Conservation (phyloP, 1,284 basidiomycete genomes). For the Microbotryum lychnidis-dioicae region DNA sequence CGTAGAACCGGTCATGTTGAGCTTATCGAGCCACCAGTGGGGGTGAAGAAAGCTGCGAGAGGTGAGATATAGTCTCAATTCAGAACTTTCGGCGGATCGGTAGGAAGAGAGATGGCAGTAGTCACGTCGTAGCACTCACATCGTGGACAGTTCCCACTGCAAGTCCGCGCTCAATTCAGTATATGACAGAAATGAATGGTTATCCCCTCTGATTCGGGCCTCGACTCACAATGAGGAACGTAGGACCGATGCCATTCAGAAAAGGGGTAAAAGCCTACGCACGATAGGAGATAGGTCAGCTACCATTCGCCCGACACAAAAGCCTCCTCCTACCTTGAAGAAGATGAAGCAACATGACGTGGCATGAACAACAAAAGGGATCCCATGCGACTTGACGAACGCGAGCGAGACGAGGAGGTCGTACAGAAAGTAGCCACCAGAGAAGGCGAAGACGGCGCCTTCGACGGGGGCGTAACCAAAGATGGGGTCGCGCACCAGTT, state of each 20-base stretch:
- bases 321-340: constrained; percentile 4
- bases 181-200: not conserved
- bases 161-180: constrained; percentile 19
- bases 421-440: constrained; percentile 12
- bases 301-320: not conserved
- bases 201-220: no score
- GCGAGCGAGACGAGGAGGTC: constrained; percentile 35
- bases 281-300: constrained; percentile 34
- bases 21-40: constrained; percentile 43
- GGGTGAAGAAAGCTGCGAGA: constrained; percentile 39
- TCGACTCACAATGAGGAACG: constrained; percentile 22
- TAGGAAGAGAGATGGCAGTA: not conserved
- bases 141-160: constrained; percentile 31
- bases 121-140: constrained; percentile 1
- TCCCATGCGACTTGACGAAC: constrained; percentile 32
- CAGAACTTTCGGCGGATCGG: no score
- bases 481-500: constrained; percentile 7
- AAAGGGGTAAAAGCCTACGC: constrained; percentile 32
- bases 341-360: constrained; percentile 36
- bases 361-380: constrained; percentile 39
- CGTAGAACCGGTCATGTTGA: constrained; percentile 38
- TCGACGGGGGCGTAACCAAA: constrained; percentile 4
- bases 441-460: constrained; percentile 7
- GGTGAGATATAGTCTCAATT: not conserved
- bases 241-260: constrained; percentile 33